These are phyloP conservation scores for Anastatica hierochuntica DNA, from an alignment of 345 rosid genomes.

Conservation along the genomic window DNA sequence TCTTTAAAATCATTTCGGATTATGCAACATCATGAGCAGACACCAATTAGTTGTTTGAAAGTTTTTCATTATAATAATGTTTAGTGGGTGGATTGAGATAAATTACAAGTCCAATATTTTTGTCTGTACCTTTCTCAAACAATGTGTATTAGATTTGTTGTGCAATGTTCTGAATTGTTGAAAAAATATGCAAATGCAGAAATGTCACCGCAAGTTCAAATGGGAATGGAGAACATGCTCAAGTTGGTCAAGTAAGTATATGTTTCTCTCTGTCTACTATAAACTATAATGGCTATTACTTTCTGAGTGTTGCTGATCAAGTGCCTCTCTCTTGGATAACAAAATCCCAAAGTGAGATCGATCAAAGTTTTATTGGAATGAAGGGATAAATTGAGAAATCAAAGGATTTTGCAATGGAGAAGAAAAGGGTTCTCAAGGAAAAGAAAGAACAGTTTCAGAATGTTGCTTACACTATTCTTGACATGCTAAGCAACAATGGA, in stretches of 20 bases:
- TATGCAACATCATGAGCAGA: too few species aligned
- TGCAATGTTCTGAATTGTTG: conserved; percentile 13
- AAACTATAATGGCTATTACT: neutral
- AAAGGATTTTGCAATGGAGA: conserved; percentile 54
- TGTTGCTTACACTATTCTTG: conserved; percentile 65
- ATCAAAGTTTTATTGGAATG: conserved; percentile 55
- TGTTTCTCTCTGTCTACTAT: neutral
- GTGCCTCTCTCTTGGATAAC: neutral
- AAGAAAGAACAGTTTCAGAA: conserved; percentile 70
- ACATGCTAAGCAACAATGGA: conserved; percentile 43
- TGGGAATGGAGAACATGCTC: conserved; percentile 71
- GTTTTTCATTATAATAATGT: too few species aligned
- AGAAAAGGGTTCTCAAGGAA: conserved; percentile 59
- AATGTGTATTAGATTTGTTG: neutral
- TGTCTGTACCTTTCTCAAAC: too few species aligned
- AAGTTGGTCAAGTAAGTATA: conserved; percentile 64
- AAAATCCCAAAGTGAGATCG: conserved; percentile 55
- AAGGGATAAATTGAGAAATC: conserved; percentile 67
- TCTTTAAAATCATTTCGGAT: too few species aligned
- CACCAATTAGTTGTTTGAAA: too few species aligned
- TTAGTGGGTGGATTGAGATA: too few species aligned
- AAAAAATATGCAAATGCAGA: conserved; percentile 33
- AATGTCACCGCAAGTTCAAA: conserved; percentile 71
- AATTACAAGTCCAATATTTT: too few species aligned
- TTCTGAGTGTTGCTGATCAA: neutral